Conservation (phyloP, 1,284 basidiomycete genomes). For the Sporisorium scitamineum region DNA sequence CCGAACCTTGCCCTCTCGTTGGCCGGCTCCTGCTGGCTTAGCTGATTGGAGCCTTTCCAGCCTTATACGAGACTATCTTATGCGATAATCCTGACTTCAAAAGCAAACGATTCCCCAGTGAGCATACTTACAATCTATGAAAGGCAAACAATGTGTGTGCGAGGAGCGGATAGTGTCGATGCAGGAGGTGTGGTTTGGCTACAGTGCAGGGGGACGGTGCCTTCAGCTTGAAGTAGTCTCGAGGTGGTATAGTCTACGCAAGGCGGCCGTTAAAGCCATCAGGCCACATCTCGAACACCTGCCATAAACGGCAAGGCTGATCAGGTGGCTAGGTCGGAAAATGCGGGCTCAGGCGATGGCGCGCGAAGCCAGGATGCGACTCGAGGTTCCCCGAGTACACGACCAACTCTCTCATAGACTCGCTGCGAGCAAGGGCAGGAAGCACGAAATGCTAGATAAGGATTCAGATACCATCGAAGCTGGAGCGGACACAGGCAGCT, state of each 20-base stretch:
- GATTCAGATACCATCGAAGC: too few species aligned
- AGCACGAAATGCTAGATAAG: too few species aligned
- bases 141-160: neutral
- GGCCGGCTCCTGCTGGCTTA: neutral
- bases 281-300: constrained; percentile 1
- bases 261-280: constrained; percentile 4
- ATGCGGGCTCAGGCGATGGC: too few species aligned
- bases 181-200: too few species aligned
- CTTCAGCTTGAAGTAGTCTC: neutral
- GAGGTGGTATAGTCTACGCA: neutral
- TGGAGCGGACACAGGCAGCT: too few species aligned
- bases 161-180: neutral
- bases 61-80: neutral
- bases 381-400: too few species aligned
- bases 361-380: too few species aligned
- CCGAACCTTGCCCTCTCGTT: neutral
- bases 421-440: too few species aligned
- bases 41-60: neutral
- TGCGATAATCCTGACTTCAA: neutral
- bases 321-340: constrained; percentile 1
- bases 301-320: constrained; percentile 19
- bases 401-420: too few species aligned
- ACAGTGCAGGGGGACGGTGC: too few species aligned
- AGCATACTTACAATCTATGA: neutral
- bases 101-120: too few species aligned